Conservation (phyloP, 768 basidiomycete genomes). For the Favolaschia claudopus region DNA sequence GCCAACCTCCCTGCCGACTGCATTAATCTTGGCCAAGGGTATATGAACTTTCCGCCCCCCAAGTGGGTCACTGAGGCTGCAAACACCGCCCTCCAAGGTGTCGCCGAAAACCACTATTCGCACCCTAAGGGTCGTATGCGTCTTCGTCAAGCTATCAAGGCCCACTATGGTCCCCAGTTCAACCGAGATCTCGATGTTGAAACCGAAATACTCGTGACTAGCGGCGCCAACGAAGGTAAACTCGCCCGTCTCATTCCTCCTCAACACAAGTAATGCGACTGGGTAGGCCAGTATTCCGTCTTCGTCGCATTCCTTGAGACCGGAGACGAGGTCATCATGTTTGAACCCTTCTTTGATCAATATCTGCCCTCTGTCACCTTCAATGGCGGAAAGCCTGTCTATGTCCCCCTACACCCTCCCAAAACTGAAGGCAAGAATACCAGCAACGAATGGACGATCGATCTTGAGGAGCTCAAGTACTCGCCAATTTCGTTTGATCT, state of each 20-base stretch:
- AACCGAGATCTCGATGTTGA: constrained; percentile 81
- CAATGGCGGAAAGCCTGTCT: constrained; percentile 92
- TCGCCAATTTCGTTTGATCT: constrained; percentile 17
- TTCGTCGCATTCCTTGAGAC: constrained; percentile 90
- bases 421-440: constrained; percentile 49
- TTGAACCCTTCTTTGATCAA: constrained; percentile 98
- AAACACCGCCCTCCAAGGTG: constrained; percentile 65
- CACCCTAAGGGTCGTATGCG: constrained; percentile 90
- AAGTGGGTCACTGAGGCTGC: constrained; percentile 81
- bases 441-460: constrained; percentile 87
- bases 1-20: constrained; percentile 90
- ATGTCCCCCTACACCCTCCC: constrained; percentile 96
- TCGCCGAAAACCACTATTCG: constrained; percentile 85
- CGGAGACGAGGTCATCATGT: constrained; percentile 98
- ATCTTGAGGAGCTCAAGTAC: constrained; percentile 88
- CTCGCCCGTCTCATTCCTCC: not conserved
- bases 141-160: constrained; percentile 86
- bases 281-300: constrained; percentile 88
- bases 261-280: not conserved
- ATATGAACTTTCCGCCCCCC: constrained; percentile 93
- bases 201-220: constrained; percentile 90
- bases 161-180: constrained; percentile 76
- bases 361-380: constrained; percentile 93
- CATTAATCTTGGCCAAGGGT: constrained; percentile 94
- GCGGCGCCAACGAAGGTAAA: constrained; percentile 98